phyloP scores from a whole-genome alignment of 2,329 filamentous ascomycete species.

The Stemphylium lycopersici region DNA sequence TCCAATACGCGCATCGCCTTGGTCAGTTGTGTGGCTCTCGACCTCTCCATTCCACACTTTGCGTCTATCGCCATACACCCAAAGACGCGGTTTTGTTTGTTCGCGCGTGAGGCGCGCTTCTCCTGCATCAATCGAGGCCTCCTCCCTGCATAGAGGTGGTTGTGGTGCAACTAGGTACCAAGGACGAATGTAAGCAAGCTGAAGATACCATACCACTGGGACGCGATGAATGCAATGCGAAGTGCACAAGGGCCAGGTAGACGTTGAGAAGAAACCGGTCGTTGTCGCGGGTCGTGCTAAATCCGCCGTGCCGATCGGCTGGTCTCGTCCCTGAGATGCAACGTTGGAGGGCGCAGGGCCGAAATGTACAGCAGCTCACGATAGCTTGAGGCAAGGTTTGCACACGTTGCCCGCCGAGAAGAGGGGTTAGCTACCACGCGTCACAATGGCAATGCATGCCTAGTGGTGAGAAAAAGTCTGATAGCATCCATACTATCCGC shows the following conservation, averaged over 20 bases:
- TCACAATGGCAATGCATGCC: neutral
- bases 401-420: neutral
- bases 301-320: neutral
- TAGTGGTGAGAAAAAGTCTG: neutral
- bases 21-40: neutral
- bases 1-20: conserved; percentile 1
- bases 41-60: neutral
- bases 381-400: neutral
- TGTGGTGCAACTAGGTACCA: neutral
- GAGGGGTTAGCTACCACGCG: neutral
- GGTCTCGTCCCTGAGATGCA: neutral
- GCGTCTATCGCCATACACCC: neutral
- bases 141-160: neutral
- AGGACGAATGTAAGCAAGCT: neutral
- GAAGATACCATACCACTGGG: neutral
- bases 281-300: neutral
- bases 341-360: too few relatives aligned
- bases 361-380: too few relatives aligned
- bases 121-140: neutral
- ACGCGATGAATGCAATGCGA: neutral
- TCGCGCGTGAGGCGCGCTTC: neutral
- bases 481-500: neutral
- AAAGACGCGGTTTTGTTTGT: conserved; percentile 1
- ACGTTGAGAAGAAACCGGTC: too few relatives aligned
- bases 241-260: neutral